These are phyloP conservation scores for Saccharomycopsis microspora DNA, from an alignment of 805 yeast genomes.

Conservation along the genomic window DNA sequence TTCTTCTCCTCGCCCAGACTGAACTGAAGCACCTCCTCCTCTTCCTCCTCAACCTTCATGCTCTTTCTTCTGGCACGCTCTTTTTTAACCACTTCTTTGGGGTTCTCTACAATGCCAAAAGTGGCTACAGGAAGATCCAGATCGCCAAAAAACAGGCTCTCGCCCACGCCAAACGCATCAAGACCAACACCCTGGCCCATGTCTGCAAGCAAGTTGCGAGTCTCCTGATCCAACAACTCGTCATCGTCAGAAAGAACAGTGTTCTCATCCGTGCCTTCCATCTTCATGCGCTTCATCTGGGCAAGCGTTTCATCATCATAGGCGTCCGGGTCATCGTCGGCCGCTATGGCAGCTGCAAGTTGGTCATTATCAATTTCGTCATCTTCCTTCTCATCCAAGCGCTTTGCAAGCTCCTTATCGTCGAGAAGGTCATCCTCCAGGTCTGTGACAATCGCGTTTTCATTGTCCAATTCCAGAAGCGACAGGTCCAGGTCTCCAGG, in stretches of 20 bases:
- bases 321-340: conserved; percentile 15
- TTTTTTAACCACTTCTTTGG: conserved; percentile 11
- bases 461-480: conserved; percentile 9
- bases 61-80: conserved; percentile 1
- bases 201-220: conserved; percentile 12
- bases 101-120: conserved; percentile 14
- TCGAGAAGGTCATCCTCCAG: conserved; percentile 28
- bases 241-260: conserved; percentile 18
- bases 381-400: conserved; percentile 21
- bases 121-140: conserved; percentile 2
- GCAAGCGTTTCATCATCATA: conserved; percentile 16
- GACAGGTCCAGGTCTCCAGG: conserved; percentile 27
- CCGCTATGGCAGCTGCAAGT: conserved; percentile 23
- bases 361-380: conserved; percentile 28
- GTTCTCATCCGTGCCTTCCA: conserved; percentile 1
- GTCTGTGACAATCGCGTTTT: conserved; percentile 18
- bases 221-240: conserved; percentile 17
- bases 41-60: conserved; percentile 8
- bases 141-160: neutral
- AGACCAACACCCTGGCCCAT: conserved; percentile 6
- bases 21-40: conserved; percentile 23
- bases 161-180: neutral
- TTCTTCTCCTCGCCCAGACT: conserved; percentile 23
- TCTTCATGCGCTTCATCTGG: conserved; percentile 9
- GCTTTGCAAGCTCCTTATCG: conserved; percentile 24